Percentiles rank a stretch among this genome's conserved stretches.
These are phyloP conservation scores for Dissophora ornata DNA, from an alignment of 192 early-diverging fungal genomes.

Conservation along the genomic window DNA sequence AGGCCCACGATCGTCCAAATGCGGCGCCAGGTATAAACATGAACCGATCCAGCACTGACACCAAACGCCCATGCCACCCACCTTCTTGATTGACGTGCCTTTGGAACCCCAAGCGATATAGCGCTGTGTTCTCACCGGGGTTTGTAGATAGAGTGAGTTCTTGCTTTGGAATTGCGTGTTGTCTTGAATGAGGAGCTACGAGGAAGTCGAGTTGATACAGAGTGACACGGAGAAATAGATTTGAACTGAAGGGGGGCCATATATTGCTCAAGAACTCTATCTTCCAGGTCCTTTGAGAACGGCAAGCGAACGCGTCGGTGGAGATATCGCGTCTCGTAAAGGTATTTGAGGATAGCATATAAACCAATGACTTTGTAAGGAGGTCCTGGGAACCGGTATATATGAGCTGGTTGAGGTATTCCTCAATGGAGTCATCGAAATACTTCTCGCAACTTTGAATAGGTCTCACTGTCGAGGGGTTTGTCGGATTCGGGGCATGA, in stretches of 20 bases:
- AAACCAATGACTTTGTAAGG: too few species aligned
- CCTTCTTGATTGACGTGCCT: not conserved
- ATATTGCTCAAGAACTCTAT: not conserved
- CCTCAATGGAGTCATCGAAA: too few species aligned
- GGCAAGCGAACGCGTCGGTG: not conserved
- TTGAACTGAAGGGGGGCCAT: not conserved
- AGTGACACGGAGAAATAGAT: not conserved
- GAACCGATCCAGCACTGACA: not conserved
- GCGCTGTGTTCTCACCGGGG: not conserved
- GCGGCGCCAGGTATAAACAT: not conserved
- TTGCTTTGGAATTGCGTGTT: not conserved
- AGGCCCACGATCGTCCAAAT: not conserved
- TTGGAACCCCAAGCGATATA: not conserved
- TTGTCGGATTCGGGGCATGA: too few species aligned
- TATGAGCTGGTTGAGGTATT: too few species aligned
- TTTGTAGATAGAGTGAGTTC: not conserved
- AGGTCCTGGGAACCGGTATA: too few species aligned
- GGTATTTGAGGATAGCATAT: not conserved
- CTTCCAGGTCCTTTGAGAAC: conserved; percentile 3
- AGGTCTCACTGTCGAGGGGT: too few species aligned
- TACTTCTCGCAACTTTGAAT: too few species aligned
- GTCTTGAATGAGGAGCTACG: not conserved
- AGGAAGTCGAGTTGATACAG: not conserved
- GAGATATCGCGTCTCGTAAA: conserved; percentile 1
- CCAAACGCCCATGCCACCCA: not conserved